A percentile compares a stretch with the other conserved stretches of the same genome.
Conservation (phyloP, 2,329 filamentous ascomycete species). For the Neocucurbitaria cava region DNA sequence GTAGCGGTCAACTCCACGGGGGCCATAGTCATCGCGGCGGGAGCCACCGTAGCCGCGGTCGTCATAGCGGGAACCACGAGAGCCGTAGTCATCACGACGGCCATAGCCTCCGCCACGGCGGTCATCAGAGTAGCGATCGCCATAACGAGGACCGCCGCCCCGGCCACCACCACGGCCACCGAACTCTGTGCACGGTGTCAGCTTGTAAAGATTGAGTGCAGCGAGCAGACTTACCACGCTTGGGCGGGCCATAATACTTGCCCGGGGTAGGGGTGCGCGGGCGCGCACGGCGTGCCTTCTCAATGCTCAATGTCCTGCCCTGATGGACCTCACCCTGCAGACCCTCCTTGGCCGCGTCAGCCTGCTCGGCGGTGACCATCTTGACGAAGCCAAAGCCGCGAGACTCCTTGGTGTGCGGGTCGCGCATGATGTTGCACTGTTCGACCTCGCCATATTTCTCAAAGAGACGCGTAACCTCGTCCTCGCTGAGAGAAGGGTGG, state of each 20-base stretch:
- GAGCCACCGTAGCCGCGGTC: slow-evolving; percentile 64
- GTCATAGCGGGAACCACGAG: slow-evolving; percentile 47
- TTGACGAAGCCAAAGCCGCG: slow-evolving; percentile 99
- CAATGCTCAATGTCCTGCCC: slow-evolving; percentile 94
- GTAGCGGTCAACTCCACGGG: slow-evolving; percentile 58
- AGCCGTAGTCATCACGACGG: slow-evolving; percentile 57
- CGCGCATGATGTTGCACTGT: slow-evolving; percentile 99
- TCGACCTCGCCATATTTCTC: slow-evolving; percentile 99
- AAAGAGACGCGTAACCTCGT: slow-evolving; percentile 92
- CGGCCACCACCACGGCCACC: slow-evolving; percentile 57
- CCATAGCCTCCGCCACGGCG: slow-evolving; percentile 55
- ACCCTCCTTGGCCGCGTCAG: slow-evolving; percentile 95
- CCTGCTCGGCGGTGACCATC: slow-evolving; percentile 94
- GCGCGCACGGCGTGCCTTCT: slow-evolving; percentile 95
- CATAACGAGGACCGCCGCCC: slow-evolving; percentile 56
- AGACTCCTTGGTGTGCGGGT: slow-evolving; percentile 97
- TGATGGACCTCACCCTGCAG: slow-evolving; percentile 95
- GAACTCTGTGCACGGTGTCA: slow-evolving; percentile 49
- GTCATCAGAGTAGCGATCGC: slow-evolving; percentile 56
- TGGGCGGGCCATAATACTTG: slow-evolving; percentile 98
- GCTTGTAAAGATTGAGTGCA: slow-evolving; percentile 5
- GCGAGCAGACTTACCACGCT: slow-evolving; percentile 74
- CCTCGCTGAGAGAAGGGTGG: slow-evolving; percentile 87
- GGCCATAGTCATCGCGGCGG: slow-evolving; percentile 52
- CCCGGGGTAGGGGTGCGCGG: slow-evolving; percentile 96